Evolutionary conservation across 371 early-diverging fungal species (phyloP).

Genomic region (Entomophthora muscae): DNA sequence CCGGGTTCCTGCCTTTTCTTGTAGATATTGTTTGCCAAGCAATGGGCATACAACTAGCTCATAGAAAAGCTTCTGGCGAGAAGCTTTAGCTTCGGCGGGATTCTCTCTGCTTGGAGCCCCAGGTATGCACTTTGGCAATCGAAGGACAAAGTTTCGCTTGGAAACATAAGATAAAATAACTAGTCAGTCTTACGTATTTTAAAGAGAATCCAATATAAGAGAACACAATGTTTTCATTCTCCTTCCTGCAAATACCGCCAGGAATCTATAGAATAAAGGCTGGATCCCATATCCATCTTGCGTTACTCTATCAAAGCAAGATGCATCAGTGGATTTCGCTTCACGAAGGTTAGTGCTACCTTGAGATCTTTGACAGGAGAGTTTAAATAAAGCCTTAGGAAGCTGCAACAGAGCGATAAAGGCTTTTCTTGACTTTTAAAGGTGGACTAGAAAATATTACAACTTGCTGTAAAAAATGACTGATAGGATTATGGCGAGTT

Average conservation of each 20-base stretch:
- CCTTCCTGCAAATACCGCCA: constrained; percentile 4
- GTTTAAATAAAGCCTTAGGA: too few relatives aligned
- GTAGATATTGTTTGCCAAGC: background rate
- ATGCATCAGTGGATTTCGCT: too few relatives aligned
- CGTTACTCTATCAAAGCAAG: too few relatives aligned
- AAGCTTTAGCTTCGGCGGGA: background rate
- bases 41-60: background rate
- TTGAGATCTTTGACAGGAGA: too few relatives aligned
- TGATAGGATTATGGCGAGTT: too few relatives aligned
- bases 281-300: too few relatives aligned
- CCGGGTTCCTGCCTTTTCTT: background rate
- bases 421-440: too few relatives aligned
- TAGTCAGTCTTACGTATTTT: background rate
- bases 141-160: background rate
- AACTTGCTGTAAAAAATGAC: too few relatives aligned
- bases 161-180: background rate
- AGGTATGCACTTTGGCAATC: background rate
- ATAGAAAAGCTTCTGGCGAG: background rate
- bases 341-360: too few relatives aligned
- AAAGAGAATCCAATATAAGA: background rate
- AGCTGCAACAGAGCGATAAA: too few relatives aligned
- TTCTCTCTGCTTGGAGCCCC: background rate
- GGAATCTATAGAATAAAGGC: too few relatives aligned
- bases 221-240: constrained; percentile 2
- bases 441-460: too few relatives aligned